Base-by-base conservation (phyloP, 176 grass and related monocot genomes). In the Triticum dicoccoides region DNA sequence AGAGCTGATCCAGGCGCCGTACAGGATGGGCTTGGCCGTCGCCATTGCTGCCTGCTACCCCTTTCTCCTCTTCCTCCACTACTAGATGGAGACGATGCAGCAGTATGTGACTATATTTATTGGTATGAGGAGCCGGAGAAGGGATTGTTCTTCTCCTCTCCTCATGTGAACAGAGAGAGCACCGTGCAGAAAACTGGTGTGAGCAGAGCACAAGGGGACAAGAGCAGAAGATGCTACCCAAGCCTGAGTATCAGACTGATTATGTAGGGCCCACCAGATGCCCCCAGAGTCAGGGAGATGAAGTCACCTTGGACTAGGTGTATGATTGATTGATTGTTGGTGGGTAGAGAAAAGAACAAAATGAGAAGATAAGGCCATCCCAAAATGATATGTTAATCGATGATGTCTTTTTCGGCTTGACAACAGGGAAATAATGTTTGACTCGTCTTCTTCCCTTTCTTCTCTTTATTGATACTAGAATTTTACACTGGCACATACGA, bases 1-100 rank as follows among this genome's bases (percentile, higher is more conserved):
- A 35, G 93, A 88, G 88, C 93, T 95, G 33, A 87, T 65, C 88
- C 86, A 92, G 47, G 62, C 62, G 61, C 77, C 83, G 83, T 95
- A 95, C 12, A 95, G 88, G 62, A 88, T 84, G 59, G 89, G 88
- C 65, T 89, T 95, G 3, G 10, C 47, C 23, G 30, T 64, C 27
- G 82, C 73, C 90, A 90, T 90, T 38, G 66, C 74, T 51, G 34
- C 5, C 3, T 21, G 77, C 3, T 30, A 4, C 14, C 37, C 69
- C 64, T 69, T 42, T 78, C 49, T 14, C 25, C 68, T 74, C 30
- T 63, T 76, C 47, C 47, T 61, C 62, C 25, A 69, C 33, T 42
- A 25, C 0, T 18, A 80, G 39, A 3, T 1, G 23, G 38, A 78
- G 73, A 61, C 71, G 45, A 54, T 54, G 18, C 11, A 54, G 54